Percentiles rank a stretch among this genome's conserved stretches.
Evolutionary conservation across 1,284 basidiomycete species (phyloP).

Genomic region (Naganishia sp.): DNA sequence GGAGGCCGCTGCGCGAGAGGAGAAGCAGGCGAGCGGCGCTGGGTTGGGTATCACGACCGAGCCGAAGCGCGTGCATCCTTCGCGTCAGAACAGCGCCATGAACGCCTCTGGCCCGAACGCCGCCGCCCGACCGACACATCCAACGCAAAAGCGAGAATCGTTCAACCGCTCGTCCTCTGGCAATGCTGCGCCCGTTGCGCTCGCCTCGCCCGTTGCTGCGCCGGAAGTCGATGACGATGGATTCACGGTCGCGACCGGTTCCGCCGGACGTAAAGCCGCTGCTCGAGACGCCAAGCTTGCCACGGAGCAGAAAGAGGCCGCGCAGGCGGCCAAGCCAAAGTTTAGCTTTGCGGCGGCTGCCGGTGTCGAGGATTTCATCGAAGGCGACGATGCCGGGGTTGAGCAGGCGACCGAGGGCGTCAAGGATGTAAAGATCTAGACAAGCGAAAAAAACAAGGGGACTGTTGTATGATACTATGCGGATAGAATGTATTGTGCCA

Average conservation of each 20-base stretch:
- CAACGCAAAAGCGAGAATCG: conserved; percentile 29
- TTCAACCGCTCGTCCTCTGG: conserved; percentile 2
- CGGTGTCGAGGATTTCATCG: conserved; percentile 36
- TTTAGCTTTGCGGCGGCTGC: conserved; percentile 52
- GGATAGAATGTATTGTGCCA: conserved; percentile 3
- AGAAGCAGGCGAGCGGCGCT: conserved; percentile 11
- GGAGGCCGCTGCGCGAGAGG: conserved; percentile 30
- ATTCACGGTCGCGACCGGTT: conserved; percentile 42
- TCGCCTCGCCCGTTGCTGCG: not conserved
- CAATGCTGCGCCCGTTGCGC: not conserved
- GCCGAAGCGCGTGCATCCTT: conserved; percentile 38
- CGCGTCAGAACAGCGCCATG: conserved; percentile 34
- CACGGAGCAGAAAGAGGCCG: conserved; percentile 30
- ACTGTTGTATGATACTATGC: conserved; percentile 5
- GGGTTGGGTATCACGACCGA: conserved; percentile 34
- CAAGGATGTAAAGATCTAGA: conserved; percentile 39
- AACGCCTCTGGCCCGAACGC: not conserved
- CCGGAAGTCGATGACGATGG: conserved; percentile 41
- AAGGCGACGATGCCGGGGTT: conserved; percentile 37
- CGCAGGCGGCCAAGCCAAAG: conserved; percentile 36
- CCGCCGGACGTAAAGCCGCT: conserved; percentile 17
- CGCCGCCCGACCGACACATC: conserved; percentile 13
- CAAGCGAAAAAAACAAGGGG: not conserved
- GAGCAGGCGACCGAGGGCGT: conserved; percentile 42
- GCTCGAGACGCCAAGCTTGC: conserved; percentile 16